Evolutionary conservation across 208 protist species (phyloP), one percentile per base, ranked within the genome.

Genomic region (Leishmania guyanensis): DNA sequence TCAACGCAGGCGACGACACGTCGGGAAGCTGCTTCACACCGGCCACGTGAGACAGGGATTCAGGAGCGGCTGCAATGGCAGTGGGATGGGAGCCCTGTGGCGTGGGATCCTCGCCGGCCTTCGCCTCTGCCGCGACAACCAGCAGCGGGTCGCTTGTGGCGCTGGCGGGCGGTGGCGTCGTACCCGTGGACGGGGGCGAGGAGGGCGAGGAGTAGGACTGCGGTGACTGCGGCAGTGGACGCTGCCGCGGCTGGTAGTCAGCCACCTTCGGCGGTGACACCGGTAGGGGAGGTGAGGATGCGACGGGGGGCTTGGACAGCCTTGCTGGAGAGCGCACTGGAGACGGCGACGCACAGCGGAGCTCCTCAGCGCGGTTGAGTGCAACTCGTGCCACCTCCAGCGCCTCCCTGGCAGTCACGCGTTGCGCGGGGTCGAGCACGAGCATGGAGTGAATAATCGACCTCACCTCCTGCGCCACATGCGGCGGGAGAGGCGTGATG

Each of bases 381-480:
- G 83, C 83, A 3, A 8, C 68, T 43, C 82, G 56, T 12, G 77
- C 82, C 60, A 79, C 72, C 50, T 82, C 80, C 58, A 95, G 84
- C 58, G 84, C 87, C 69, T 78, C 85, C 48, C 36, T 75, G 48
- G 92, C 86, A 6, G 86, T 83, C 46, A 74, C 75, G 39, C 93
- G 93, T 51, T 84, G 78, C 17, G 66, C 64, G n/a, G 93, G 90
- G 33, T 92, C 82, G 12, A 93, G 81, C 50, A 75, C 69, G 54
- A 97, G 87, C 93, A 97, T 95, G 50, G 79, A 76, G 64, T 79
- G 81, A 50, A 95, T 89, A n/a, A 95, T 87, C 0, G 29, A 33
- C n/a, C 68, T 78, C 51, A 97, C 80, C 36, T 88, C 84, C 43
- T 65, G 70, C 36, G 90, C 81, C 1, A 93, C 81, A n/a, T 48